Evolutionary conservation across 768 basidiomycete species (phyloP).

Genomic region (Mrakia blollopis): DNA sequence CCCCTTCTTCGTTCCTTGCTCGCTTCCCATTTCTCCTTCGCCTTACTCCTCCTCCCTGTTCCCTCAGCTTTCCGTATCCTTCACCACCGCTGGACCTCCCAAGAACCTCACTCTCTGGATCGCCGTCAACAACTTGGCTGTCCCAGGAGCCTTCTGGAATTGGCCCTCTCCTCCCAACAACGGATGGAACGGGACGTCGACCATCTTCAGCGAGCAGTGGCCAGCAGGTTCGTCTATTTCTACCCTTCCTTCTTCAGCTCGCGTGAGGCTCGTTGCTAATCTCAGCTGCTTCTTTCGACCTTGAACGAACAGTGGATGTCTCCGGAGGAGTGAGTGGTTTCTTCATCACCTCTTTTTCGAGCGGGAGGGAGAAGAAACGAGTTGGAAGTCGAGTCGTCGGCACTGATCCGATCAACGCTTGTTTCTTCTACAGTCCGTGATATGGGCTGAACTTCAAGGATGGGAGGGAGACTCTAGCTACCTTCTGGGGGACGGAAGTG

Average conservation of each 20-base stretch:
- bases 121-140: not conserved
- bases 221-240: not conserved
- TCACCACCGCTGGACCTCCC: not conserved
- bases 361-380: not conserved
- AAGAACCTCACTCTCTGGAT: not conserved
- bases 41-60: not conserved
- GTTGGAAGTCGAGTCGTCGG: too few species aligned
- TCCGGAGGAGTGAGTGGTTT: not conserved
- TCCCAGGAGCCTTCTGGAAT: not conserved
- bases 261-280: too few species aligned
- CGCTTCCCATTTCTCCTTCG: not conserved
- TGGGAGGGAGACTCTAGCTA: not conserved
- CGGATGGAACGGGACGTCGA: not conserved
- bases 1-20: not conserved
- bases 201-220: not conserved
- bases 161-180: not conserved
- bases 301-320: too few species aligned
- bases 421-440: not conserved
- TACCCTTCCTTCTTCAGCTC: too few species aligned
- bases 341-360: not conserved
- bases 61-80: not conserved
- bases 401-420: not conserved
- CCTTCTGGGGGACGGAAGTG: not conserved
- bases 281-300: too few species aligned
- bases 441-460: not conserved